Evolutionary conservation across 805 yeast genomes (phyloP).

Genomic region (Kockiozyma suomiensis): DNA sequence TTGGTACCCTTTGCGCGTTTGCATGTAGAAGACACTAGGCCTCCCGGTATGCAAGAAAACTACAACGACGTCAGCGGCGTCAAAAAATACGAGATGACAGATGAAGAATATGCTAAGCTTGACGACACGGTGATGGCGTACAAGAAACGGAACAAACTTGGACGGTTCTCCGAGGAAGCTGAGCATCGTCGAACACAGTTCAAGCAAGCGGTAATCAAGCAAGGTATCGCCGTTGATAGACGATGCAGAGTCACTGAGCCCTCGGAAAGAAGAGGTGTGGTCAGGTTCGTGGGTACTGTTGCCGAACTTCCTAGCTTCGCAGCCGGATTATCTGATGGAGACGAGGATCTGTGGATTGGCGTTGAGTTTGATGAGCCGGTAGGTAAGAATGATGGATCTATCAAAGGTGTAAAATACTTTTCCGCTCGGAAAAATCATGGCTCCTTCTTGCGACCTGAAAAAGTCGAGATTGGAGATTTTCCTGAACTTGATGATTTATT

Average conservation of each 20-base stretch:
- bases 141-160: conserved; percentile 70
- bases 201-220: neutral
- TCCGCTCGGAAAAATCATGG: conserved; percentile 63
- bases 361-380: conserved; percentile 81
- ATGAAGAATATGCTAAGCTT: conserved; percentile 63
- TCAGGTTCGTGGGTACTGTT: conserved; percentile 70
- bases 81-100: conserved; percentile 54
- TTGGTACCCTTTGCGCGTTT: conserved; percentile 27
- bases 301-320: conserved; percentile 52
- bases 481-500: conserved; percentile 55
- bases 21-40: conserved; percentile 47
- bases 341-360: conserved; percentile 69
- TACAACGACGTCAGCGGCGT: conserved; percentile 43
- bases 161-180: conserved; percentile 58
- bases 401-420: conserved; percentile 65
- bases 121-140: conserved; percentile 69
- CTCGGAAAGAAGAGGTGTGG: conserved; percentile 65
- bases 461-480: conserved; percentile 70
- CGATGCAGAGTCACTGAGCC: conserved; percentile 50
- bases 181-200: conserved; percentile 40
- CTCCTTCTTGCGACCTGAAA: conserved; percentile 71
- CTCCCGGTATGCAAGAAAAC: conserved; percentile 38
- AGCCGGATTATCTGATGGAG: conserved; percentile 11
- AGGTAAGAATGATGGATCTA: conserved; percentile 82
- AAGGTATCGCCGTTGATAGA: conserved; percentile 49